A percentile compares a stretch with the other conserved stretches of the same genome.
phyloP scores from a whole-genome alignment of 768 basidiomycete species.

The Podaxis carcinomalis region DNA sequence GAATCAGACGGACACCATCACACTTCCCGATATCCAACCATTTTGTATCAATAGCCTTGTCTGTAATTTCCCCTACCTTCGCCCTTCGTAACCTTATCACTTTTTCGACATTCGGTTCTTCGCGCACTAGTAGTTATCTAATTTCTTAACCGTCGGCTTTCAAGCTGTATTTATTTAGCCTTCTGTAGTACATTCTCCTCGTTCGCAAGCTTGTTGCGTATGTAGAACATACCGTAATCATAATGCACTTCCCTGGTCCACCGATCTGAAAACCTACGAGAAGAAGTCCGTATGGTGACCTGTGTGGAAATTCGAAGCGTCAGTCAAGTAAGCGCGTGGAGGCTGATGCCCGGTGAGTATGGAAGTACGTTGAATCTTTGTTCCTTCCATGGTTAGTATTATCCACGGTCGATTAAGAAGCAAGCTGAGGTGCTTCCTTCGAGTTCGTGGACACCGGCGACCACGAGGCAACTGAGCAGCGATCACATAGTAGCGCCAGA shows the following conservation, averaged over 20 bases:
- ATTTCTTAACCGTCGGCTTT: not conserved
- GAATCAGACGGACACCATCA: slow-evolving; percentile 23
- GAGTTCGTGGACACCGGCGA: not conserved
- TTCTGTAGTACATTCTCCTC: not conserved
- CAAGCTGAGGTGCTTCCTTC: no score
- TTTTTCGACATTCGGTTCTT: not conserved
- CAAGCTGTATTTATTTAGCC: not conserved
- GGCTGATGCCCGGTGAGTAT: slow-evolving; percentile 4
- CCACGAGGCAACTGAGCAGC: not conserved
- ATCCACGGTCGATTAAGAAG: not conserved
- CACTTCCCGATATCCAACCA: slow-evolving; percentile 2
- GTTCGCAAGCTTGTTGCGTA: not conserved
- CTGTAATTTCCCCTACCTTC: slow-evolving; percentile 2
- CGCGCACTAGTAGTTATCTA: not conserved
- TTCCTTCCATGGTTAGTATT: not conserved
- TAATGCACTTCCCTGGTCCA: not conserved
- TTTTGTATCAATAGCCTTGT: slow-evolving; percentile 22
- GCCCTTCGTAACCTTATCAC: not conserved
- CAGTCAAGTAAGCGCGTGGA: not conserved
- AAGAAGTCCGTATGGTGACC: not conserved
- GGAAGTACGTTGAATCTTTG: slow-evolving; percentile 2
- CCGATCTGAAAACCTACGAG: slow-evolving; percentile 8
- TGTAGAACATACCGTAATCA: slow-evolving; percentile 11
- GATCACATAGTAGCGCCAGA: not conserved
- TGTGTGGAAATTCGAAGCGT: slow-evolving; percentile 5